Percentiles rank a stretch among this genome's conserved stretches.
These are phyloP conservation scores for Posidonia australis DNA, from an alignment of 106 monocot species.

Conservation along the genomic window DNA sequence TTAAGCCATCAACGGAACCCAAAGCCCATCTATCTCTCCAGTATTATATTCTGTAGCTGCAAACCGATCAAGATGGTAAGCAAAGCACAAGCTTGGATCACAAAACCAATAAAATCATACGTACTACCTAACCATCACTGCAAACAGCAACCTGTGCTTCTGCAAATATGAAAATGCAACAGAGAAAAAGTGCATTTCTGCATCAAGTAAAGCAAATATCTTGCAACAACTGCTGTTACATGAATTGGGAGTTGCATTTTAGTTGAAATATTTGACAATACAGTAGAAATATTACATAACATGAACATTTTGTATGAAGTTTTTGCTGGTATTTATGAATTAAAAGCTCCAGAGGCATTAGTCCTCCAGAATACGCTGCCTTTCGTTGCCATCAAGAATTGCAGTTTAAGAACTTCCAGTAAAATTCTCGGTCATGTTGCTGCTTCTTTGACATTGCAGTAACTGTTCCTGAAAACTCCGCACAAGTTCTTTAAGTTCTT, in stretches of 20 bases:
- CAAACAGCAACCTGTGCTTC: not conserved
- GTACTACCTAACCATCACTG: not conserved
- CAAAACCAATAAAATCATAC: too few species aligned
- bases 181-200: too few species aligned
- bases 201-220: not conserved
- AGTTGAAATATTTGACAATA: not conserved
- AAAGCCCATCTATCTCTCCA: too few species aligned
- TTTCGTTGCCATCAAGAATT: constrained; percentile 2
- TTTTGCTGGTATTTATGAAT: not conserved
- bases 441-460: constrained; percentile 6
- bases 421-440: not conserved
- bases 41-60: too few species aligned
- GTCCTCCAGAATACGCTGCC: constrained; percentile 2
- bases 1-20: too few species aligned
- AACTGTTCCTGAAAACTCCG: constrained; percentile 8
- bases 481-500: constrained; percentile 6
- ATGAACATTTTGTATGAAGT: not conserved
- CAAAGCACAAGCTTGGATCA: too few species aligned
- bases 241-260: not conserved
- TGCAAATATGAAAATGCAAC: too few species aligned
- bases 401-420: not conserved
- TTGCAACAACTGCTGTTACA: not conserved
- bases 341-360: not conserved
- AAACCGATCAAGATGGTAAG: too few species aligned
- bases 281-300: not conserved